These are phyloP conservation scores for Taphrina betulina DNA, from an alignment of 1,139 yeast species.

Conservation along the genomic window DNA sequence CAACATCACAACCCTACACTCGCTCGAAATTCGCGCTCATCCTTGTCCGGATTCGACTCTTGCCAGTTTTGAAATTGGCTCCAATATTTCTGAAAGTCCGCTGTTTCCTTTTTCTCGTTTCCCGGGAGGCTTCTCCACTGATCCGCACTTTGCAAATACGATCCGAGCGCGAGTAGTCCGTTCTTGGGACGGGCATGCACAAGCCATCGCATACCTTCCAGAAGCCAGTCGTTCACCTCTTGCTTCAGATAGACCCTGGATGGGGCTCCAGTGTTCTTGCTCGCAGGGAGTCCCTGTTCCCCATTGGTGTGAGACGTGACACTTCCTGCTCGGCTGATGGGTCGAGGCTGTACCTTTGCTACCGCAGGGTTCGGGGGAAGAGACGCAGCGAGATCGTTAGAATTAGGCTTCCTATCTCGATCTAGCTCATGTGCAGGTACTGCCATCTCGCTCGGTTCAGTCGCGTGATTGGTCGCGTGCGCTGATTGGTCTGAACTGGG, in stretches of 20 bases:
- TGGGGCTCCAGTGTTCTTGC: constrained; percentile 64
- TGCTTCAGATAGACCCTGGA: constrained; percentile 74
- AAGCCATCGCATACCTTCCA: constrained; percentile 64
- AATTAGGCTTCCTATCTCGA: too few species aligned
- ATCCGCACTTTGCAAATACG: constrained; percentile 10
- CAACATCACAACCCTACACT: too few species aligned
- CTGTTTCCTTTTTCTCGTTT: not conserved
- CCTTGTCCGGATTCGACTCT: not conserved
- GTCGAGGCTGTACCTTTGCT: not conserved
- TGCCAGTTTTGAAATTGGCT: constrained; percentile 5
- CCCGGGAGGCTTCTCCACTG: constrained; percentile 5
- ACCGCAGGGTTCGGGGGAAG: not conserved
- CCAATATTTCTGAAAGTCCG: constrained; percentile 15
- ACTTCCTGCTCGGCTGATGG: constrained; percentile 13
- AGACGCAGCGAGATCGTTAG: too few species aligned
- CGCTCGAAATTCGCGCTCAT: not conserved
- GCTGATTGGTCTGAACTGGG: too few species aligned
- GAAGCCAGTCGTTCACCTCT: constrained; percentile 63
- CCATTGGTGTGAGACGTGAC: constrained; percentile 2
- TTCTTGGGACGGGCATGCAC: constrained; percentile 42
- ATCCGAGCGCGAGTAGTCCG: constrained; percentile 15
- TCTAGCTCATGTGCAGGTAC: too few species aligned
- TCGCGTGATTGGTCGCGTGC: too few species aligned
- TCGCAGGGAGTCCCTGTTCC: not conserved
- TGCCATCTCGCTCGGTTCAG: too few species aligned